Evolutionary conservation across 2,329 filamentous ascomycete species (phyloP).

Genomic region (Aureobasidium sp.): DNA sequence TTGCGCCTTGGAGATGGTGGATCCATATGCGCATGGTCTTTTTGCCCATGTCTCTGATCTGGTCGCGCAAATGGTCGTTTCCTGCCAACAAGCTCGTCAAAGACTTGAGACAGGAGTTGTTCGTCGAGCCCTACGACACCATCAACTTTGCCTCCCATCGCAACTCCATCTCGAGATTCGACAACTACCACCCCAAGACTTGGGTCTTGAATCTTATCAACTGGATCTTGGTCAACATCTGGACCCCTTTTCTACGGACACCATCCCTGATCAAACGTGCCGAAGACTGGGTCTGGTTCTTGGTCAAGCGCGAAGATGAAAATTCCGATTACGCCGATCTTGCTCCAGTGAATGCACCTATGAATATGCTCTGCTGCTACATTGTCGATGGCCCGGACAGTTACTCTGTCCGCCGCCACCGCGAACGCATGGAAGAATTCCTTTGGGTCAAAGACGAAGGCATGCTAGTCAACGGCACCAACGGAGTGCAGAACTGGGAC

Average conservation of each 20-base stretch:
- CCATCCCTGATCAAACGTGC: slow-evolving; percentile 60
- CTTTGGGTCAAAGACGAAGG: slow-evolving; percentile 89
- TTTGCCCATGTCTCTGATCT: slow-evolving; percentile 82
- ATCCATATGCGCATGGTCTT: slow-evolving; percentile 98
- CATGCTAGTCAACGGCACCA: slow-evolving; percentile 92
- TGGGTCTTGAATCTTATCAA: slow-evolving; percentile 75
- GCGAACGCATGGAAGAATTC: slow-evolving; percentile 76
- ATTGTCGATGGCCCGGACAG: slow-evolving; percentile 74
- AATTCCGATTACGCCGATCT: slow-evolving; percentile 85
- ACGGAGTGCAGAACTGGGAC: slow-evolving; percentile 97
- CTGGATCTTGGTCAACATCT: slow-evolving; percentile 71
- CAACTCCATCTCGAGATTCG: slow-evolving; percentile 69
- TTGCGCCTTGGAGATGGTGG: slow-evolving; percentile 83
- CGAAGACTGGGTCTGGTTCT: slow-evolving; percentile 72
- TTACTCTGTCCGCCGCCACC: slow-evolving; percentile 63
- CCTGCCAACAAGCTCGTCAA: slow-evolving; percentile 59
- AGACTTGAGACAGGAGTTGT: slow-evolving; percentile 71
- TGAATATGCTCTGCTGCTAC: slow-evolving; percentile 86
- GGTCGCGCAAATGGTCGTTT: slow-evolving; percentile 73
- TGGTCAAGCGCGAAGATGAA: slow-evolving; percentile 84
- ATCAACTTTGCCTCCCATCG: slow-evolving; percentile 74
- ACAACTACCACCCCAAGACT: slow-evolving; percentile 92
- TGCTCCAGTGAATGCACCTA: slow-evolving; percentile 80
- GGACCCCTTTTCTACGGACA: slow-evolving; percentile 68
- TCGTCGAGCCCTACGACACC: slow-evolving; percentile 66